phyloP scores from a whole-genome alignment of 768 basidiomycete species.

The Leccinum rimulosum region DNA sequence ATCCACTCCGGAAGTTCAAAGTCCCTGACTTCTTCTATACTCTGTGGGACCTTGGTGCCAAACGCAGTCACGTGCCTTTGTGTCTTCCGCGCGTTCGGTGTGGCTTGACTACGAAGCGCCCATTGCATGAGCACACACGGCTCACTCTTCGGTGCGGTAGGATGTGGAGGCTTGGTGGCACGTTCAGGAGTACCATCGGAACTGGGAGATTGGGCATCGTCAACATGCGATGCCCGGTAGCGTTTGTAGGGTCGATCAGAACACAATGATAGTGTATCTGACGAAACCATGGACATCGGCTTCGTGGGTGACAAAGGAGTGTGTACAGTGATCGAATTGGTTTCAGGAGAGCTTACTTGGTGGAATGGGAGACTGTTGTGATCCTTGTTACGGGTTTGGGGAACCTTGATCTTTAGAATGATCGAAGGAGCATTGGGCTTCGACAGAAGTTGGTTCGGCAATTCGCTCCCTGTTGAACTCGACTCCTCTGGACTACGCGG shows the following conservation, averaged over 20 bases:
- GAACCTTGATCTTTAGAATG: conserved; percentile 36
- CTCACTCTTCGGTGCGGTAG: conserved; percentile 19
- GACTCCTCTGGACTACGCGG: conserved; percentile 16
- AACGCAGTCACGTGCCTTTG: conserved; percentile 58
- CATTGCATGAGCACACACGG: conserved; percentile 45
- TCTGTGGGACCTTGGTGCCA: conserved; percentile 53
- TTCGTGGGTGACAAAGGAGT: conserved; percentile 22
- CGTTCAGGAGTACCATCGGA: conserved; percentile 25
- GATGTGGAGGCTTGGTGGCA: conserved; percentile 7
- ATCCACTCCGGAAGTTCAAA: conserved; percentile 61
- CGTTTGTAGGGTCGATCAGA: conserved; percentile 34
- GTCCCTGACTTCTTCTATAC: conserved; percentile 47
- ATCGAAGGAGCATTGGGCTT: conserved; percentile 25
- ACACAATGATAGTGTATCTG: conserved; percentile 27
- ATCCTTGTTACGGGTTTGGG: conserved; percentile 26
- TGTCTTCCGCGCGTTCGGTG: conserved; percentile 46
- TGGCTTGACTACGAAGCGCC: conserved; percentile 46
- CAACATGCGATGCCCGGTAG: conserved; percentile 15
- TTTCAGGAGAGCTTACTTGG: conserved; percentile 17
- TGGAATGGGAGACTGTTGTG: conserved; percentile 4
- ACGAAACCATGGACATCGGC: conserved; percentile 30
- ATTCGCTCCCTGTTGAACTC: conserved; percentile 6
- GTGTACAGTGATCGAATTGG: conserved; percentile 12
- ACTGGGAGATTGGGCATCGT: conserved; percentile 24
- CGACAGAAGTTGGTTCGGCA: conserved; percentile 11